These are phyloP conservation scores for Pseudisothecium myosuroides DNA, from an alignment of 225 moss, liverwort and hornwort genomes.

Conservation along the genomic window DNA sequence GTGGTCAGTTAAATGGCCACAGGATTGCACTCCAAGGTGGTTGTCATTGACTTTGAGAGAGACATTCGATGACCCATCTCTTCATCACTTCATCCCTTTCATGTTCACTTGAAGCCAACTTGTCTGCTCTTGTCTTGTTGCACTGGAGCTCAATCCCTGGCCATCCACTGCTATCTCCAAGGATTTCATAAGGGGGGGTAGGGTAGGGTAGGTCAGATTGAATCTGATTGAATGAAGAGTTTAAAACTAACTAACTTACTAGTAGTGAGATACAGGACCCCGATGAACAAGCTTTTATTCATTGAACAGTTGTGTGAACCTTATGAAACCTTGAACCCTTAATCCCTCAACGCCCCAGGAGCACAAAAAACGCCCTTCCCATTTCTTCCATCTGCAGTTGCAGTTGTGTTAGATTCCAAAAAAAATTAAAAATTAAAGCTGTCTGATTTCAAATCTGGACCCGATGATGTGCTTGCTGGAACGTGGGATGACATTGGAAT, in stretches of 20 bases:
- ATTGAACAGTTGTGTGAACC: neutral
- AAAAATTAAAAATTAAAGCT: no score
- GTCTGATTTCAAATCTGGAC: no score
- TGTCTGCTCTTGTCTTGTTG: neutral
- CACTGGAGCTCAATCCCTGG: neutral
- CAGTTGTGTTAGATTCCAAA: no score
- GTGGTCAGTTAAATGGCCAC: no score
- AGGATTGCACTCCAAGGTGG: neutral
- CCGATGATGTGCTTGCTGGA: no score
- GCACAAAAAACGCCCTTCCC: no score
- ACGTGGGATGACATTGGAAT: no score
- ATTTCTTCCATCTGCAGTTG: no score
- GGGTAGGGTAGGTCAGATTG: neutral
- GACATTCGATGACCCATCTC: neutral
- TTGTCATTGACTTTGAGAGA: neutral
- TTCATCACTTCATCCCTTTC: neutral
- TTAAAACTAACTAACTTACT: neutral
- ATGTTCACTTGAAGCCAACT: no score
- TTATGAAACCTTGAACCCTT: neutral
- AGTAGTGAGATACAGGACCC: neutral
- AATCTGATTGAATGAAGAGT: neutral
- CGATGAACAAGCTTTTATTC: neutral
- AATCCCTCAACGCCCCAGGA: neutral
- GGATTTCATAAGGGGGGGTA: neutral
- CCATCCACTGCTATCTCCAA: neutral